phyloP scores from a whole-genome alignment of 495 filamentous ascomycete species.

The Penicillium nucicola region DNA sequence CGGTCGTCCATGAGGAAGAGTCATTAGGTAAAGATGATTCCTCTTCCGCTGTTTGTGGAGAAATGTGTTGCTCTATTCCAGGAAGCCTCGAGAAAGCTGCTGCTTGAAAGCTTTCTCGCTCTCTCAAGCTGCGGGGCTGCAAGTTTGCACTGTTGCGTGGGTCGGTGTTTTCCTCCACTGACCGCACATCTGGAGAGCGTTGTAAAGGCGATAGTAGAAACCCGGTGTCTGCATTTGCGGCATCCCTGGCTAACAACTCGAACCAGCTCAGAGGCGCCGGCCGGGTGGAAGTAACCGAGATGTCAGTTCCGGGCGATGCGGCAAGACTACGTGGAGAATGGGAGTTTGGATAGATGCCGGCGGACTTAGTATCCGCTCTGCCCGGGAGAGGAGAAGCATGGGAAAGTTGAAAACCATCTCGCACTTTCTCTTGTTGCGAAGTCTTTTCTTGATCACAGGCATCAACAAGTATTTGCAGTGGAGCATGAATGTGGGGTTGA shows the following conservation, averaged over 20 bases:
- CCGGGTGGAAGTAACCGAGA: constrained; percentile 13
- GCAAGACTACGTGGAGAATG: constrained; percentile 8
- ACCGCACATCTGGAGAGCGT: background rate
- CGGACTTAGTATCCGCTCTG: background rate
- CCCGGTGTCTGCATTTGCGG: constrained; percentile 23
- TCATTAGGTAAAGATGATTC: constrained; percentile 4
- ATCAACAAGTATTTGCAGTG: constrained; percentile 22
- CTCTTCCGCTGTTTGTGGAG: constrained; percentile 5
- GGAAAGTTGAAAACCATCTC: background rate
- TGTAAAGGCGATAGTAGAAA: constrained; percentile 23
- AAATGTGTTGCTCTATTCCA: background rate
- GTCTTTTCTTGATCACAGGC: constrained; percentile 24
- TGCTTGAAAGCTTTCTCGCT: constrained; percentile 28
- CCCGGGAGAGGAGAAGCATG: background rate
- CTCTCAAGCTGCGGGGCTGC: constrained; percentile 16
- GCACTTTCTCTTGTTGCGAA: background rate
- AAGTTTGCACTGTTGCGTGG: constrained; percentile 14
- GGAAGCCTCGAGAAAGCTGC: constrained; percentile 19
- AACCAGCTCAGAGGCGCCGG: constrained; percentile 30
- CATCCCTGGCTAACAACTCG: constrained; percentile 27
- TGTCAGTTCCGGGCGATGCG: constrained; percentile 25
- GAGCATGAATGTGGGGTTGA: constrained; percentile 8
- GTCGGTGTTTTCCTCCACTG: background rate
- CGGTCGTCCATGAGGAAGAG: constrained; percentile 1
- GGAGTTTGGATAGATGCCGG: background rate